These are phyloP conservation scores for Shiraia bambusicola DNA, from an alignment of 2,329 filamentous ascomycete genomes.

Conservation along the genomic window DNA sequence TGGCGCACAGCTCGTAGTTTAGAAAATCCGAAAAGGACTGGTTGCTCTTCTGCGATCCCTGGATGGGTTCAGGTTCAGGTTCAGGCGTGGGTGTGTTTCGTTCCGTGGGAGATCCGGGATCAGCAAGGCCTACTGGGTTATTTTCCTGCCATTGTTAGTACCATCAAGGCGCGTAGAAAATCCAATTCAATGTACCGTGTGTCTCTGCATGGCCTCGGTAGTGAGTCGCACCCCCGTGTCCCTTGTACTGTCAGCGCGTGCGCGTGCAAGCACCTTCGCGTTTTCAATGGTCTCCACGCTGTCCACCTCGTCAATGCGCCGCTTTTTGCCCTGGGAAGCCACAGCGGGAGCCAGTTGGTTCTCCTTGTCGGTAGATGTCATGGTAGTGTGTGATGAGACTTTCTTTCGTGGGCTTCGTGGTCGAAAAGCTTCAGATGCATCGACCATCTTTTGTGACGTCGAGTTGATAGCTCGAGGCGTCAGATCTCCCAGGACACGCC, in stretches of 20 bases:
- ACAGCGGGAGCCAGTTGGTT: constrained; percentile 23
- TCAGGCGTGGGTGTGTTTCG: constrained; percentile 35
- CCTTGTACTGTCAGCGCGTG: constrained; percentile 18
- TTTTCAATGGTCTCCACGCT: constrained; percentile 28
- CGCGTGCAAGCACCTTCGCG: constrained; percentile 29
- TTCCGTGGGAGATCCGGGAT: constrained; percentile 39
- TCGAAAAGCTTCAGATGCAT: constrained; percentile 25
- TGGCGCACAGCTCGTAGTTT: constrained; percentile 49
- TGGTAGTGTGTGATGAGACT: constrained; percentile 26
- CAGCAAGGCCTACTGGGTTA: constrained; percentile 27
- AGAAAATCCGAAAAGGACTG: constrained; percentile 51
- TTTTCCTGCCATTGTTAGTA: constrained; percentile 29
- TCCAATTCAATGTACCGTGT: constrained; percentile 25
- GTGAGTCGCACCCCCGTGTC: constrained; percentile 23
- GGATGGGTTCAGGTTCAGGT: constrained; percentile 17
- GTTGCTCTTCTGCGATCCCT: constrained; percentile 38
- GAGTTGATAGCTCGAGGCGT: constrained; percentile 39
- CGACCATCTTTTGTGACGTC: constrained; percentile 25
- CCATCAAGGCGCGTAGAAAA: constrained; percentile 16
- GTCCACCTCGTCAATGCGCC: constrained; percentile 41
- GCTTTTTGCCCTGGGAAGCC: constrained; percentile 34
- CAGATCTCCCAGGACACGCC: constrained; percentile 41
- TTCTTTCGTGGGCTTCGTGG: constrained; percentile 41
- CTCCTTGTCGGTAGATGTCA: constrained; percentile 29
- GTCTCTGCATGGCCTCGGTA: constrained; percentile 25